phyloP scores from a whole-genome alignment of 805 yeast genomes.

The Scheffersomyces stipitis region DNA sequence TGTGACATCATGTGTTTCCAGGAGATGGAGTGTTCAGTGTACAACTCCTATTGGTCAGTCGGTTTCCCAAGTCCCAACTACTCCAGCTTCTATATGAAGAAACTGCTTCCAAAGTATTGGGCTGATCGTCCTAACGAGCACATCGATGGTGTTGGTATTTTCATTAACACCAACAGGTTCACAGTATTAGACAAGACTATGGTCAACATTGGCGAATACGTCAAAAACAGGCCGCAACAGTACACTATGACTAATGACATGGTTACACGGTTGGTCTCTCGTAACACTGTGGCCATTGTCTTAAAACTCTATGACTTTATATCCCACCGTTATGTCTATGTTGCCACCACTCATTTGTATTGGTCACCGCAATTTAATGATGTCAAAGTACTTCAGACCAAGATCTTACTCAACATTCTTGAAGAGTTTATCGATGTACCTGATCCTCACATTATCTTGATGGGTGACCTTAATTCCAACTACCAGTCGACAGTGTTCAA shows the following conservation, averaged over 20 bases:
- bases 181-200: constrained; percentile 32
- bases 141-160: constrained; percentile 63
- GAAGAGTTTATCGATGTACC: constrained; percentile 7
- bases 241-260: constrained; percentile 36
- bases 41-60: constrained; percentile 38
- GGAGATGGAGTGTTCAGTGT: constrained; percentile 49
- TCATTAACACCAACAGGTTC: constrained; percentile 49
- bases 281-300: constrained; percentile 61
- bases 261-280: constrained; percentile 33
- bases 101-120: constrained; percentile 58
- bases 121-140: constrained; percentile 32
- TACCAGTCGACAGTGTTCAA: constrained; percentile 50
- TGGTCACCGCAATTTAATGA: constrained; percentile 53
- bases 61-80: constrained; percentile 35
- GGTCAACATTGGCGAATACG: constrained; percentile 30
- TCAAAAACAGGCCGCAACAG: constrained; percentile 19
- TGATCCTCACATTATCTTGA: constrained; percentile 38
- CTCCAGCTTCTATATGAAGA: constrained; percentile 47
- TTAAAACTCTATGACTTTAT: constrained; percentile 45
- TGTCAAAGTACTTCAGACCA: constrained; percentile 54
- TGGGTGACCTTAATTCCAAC: constrained; percentile 59
- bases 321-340: constrained; percentile 40
- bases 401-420: constrained; percentile 27
- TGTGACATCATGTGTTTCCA: constrained; percentile 63
- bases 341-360: constrained; percentile 61